These are phyloP conservation scores for Alternaria postmessia DNA, from an alignment of 2,329 filamentous ascomycete genomes.

Conservation along the genomic window DNA sequence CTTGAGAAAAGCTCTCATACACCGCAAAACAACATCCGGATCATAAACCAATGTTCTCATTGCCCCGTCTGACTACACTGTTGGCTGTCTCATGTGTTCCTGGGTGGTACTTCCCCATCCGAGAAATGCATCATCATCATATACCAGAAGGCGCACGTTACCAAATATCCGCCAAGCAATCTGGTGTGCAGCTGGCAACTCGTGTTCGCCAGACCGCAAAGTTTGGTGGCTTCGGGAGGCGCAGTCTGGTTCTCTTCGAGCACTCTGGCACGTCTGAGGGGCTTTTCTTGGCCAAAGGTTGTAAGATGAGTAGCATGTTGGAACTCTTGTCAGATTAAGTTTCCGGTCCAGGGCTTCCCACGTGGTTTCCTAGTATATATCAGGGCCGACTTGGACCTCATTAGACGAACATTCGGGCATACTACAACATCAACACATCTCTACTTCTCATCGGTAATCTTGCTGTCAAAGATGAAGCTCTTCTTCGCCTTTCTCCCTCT, in stretches of 20 bases:
- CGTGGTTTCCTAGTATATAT: conserved; percentile 5
- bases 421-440: not conserved
- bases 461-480: conserved; percentile 3
- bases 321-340: not conserved
- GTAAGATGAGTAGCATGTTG: conserved; percentile 3
- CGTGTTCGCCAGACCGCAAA: conserved; percentile 7
- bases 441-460: not conserved
- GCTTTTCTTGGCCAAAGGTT: conserved; percentile 6
- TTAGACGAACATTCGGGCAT: not conserved
- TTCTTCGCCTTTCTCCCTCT: conserved; percentile 5
- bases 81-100: not conserved
- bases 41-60: not conserved
- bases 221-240: not conserved
- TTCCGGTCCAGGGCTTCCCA: not conserved
- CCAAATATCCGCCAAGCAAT: not conserved
- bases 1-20: not conserved
- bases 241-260: not conserved
- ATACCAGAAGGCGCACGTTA: not conserved
- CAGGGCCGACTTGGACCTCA: not conserved
- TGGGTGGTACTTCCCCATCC: not conserved
- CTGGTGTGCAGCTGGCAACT: not conserved
- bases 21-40: not conserved
- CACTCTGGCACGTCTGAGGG: conserved; percentile 1
- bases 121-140: conserved; percentile 4
- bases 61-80: not conserved